These are phyloP conservation scores for Termitomyces bulborhizus DNA, from an alignment of 768 basidiomycete species.

Conservation along the genomic window DNA sequence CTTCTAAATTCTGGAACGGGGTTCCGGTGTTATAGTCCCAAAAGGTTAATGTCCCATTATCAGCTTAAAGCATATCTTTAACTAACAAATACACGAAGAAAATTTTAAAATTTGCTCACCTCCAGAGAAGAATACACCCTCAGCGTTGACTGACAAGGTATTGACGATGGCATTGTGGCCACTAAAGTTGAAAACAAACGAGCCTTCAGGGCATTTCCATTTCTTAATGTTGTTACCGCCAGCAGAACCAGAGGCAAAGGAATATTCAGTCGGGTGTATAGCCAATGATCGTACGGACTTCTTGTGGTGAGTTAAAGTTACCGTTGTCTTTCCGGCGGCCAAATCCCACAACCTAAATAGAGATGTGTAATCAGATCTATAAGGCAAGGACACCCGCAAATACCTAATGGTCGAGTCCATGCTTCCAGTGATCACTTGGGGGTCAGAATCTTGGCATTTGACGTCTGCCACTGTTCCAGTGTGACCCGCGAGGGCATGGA, in stretches of 20 bases:
- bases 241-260: conserved; percentile 90
- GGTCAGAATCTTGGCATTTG: conserved; percentile 94
- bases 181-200: conserved; percentile 93
- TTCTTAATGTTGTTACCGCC: conserved; percentile 99
- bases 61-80: conserved; percentile 41
- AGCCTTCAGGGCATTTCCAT: conserved; percentile 97
- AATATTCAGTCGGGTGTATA: conserved; percentile 94
- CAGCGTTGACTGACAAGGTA: conserved; percentile 86
- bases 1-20: conserved; percentile 91
- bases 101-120: conserved; percentile 41
- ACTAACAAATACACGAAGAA: neutral
- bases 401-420: conserved; percentile 97
- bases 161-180: conserved; percentile 99
- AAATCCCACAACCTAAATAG: conserved; percentile 86
- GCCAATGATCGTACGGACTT: conserved; percentile 94
- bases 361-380: neutral
- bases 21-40: conserved; percentile 96
- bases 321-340: conserved; percentile 95
- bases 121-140: conserved; percentile 96
- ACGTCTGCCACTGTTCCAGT: conserved; percentile 95
- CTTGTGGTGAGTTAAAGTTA: conserved; percentile 98
- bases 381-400: conserved; percentile 13
- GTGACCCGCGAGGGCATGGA: conserved; percentile 90
- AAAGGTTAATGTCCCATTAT: conserved; percentile 85
- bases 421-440: conserved; percentile 95